These are phyloP conservation scores for Boletellus deceptivus DNA, from an alignment of 1,284 basidiomycete species.

Conservation along the genomic window DNA sequence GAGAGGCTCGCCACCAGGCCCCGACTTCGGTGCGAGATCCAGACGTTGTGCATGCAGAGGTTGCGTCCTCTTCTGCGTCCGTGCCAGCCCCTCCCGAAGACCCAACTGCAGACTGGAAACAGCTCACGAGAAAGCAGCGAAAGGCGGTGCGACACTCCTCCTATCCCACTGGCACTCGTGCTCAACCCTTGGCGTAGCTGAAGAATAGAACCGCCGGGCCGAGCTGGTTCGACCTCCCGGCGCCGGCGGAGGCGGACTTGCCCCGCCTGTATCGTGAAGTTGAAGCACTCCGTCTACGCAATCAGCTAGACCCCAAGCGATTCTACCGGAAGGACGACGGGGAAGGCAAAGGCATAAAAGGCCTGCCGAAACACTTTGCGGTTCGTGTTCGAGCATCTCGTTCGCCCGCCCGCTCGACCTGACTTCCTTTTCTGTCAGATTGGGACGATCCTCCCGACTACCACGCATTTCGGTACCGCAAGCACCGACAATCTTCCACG, in stretches of 20 bases:
- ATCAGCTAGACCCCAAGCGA: conserved; percentile 93
- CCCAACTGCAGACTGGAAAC: conserved; percentile 55
- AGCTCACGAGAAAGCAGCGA: conserved; percentile 64
- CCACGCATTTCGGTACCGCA: conserved; percentile 72
- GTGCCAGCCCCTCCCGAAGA: conserved; percentile 60
- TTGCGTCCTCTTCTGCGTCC: conserved; percentile 42
- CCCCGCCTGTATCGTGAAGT: conserved; percentile 89
- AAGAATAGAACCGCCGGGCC: conserved; percentile 77
- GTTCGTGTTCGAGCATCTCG: conserved; percentile 43
- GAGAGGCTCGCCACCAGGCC: conserved; percentile 41
- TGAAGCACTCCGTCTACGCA: conserved; percentile 87
- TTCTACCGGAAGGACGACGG: conserved; percentile 87
- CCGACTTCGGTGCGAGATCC: conserved; percentile 56
- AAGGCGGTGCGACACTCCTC: conserved; percentile 51
- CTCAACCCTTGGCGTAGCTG: conserved; percentile 42
- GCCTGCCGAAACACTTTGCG: conserved; percentile 86
- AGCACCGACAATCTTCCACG: conserved; percentile 70
- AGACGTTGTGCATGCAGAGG: conserved; percentile 53
- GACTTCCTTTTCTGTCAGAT: conserved; percentile 50
- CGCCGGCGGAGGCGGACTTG: conserved; percentile 76
- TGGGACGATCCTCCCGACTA: conserved; percentile 80
- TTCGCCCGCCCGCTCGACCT: conserved; percentile 1
- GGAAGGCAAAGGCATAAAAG: conserved; percentile 83
- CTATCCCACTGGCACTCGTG: not conserved
- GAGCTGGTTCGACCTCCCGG: conserved; percentile 90